Evolutionary conservation across 257 asterid species (phyloP), one percentile per base, ranked within the genome.

Genomic region (Gardenia jasminoides): DNA sequence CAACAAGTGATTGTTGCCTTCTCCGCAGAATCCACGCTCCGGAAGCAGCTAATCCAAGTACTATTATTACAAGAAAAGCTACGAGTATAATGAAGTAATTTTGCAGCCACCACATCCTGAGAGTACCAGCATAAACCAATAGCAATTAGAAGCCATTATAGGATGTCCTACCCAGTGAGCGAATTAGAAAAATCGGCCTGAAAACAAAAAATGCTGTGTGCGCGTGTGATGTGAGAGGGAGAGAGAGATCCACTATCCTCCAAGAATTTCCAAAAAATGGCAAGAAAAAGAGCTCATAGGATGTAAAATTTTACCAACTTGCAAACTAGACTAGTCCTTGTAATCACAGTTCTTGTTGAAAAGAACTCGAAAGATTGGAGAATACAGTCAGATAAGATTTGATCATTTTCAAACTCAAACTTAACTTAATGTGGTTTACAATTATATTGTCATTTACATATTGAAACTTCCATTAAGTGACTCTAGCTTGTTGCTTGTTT

Each of bases 11-110:
- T 78, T 76, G 88, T 65, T 89, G 81, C 79, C 87, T 85, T 77
- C 86, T 88, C 94, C 95, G 86, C 39, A 93, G 69, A 77, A 85
- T 54, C 97, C 94, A 92, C 75, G 88, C 89, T 79, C 92, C 94
- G 26, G 82, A 83, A 70, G 90, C 91, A 77, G 86, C 74, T 73
- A 91, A 74, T 80, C 90, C 97, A 70, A 87, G 67, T 67, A 88
- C 83, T 36, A 86, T 58, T 77, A 88, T 67, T 76, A 73, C 80
- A 71, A 82, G 48, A 48, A 84, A 72, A 22, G 83, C 80, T 58
- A 83, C 67, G 19, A 88, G 82, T 77, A 87, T 58, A 74, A 82
- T 80, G 86, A 85, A 46, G 86, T 81, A 79, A 79, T 84, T 87
- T 76, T 76, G 86, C 70, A 78, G 86, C 94, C 87, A 82, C 95